Conservation (phyloP, 1,284 basidiomycete genomes). For the Rhizoctonia solani region DNA sequence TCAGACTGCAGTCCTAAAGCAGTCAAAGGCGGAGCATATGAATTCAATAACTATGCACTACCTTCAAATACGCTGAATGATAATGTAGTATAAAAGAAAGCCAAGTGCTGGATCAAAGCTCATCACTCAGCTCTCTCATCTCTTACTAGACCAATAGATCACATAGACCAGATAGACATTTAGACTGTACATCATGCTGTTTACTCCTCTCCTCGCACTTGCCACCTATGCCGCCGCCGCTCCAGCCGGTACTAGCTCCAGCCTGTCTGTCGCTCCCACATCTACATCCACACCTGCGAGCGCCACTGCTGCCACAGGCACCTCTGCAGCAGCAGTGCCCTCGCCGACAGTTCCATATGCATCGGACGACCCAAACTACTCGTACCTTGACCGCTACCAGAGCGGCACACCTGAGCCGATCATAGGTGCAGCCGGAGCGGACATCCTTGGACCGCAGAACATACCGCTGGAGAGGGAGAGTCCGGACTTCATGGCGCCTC, state of each 20-base stretch:
- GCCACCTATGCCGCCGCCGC: neutral
- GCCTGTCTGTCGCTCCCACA: neutral
- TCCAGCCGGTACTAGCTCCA: neutral
- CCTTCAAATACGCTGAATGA: no score
- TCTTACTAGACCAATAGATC: no score
- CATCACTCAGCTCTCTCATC: no score
- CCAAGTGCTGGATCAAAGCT: no score
- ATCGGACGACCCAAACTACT: constrained; percentile 28
- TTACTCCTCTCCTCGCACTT: neutral
- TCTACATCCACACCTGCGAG: neutral
- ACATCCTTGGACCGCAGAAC: constrained; percentile 41
- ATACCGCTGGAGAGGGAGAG: constrained; percentile 31
- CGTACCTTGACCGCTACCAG: constrained; percentile 5
- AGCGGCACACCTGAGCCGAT: constrained; percentile 34
- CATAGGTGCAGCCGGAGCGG: constrained; percentile 39
- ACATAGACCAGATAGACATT: no score
- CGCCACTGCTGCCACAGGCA: constrained; percentile 27
- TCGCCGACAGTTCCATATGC: constrained; percentile 28
- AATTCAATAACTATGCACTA: no score
- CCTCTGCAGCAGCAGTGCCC: neutral
- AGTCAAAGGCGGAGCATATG: no score
- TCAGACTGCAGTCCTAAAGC: no score
- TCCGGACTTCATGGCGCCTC: constrained; percentile 39
- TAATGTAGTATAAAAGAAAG: no score
- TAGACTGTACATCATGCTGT: no score